Base-by-base conservation (phyloP, 1,284 basidiomycete genomes). In the Hymenochaete sp. region DNA sequence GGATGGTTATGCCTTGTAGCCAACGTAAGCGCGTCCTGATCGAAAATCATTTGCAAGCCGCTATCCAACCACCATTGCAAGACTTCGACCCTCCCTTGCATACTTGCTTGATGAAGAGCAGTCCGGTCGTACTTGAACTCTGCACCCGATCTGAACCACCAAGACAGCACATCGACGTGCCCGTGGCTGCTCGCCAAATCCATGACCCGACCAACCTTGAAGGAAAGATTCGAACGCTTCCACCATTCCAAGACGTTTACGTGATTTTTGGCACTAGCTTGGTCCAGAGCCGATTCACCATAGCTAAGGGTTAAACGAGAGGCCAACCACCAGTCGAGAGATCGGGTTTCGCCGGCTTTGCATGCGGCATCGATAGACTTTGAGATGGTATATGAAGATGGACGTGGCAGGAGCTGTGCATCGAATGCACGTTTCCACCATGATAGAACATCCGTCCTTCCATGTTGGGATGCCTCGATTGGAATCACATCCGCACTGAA, bases 11-110 rank as follows among this genome's bases (percentile, higher is more conserved):
- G 78, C 52, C 79, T 69, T 21, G 87, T 89, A 24, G 87, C 86
- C 26, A 82, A 79, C 3, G 74, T 75, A 46, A 91, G 66, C 7
- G 77, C 79, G 48, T 90, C 86, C 51, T 77, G 78, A 58, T 91
- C 85, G 58, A 83, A 90, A 32, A 79, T 71, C 48, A 89, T 65
- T 56, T 82, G 80, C 37, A 88, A 60, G 13, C 82, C 82, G 53
- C 80, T 83, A 18, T 74, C 72, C 33, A 82, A 59, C 88, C 87
- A 90, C 87, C 87, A 91, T 54, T 85, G 68, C 50, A 91, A 62
- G 13, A 88, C 81, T 29, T 83, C 79, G 6, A 88, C 74, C 62
- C 79, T 82, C n/a, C 86, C 84, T 48, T 79, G 72, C 61, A 79
- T 82, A 51, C 80, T 83, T 1, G 86, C 81, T 53, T 83, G 77